Evolutionary conservation across 257 asterid genomes (phyloP).

Genomic region (Rhazya stricta): DNA sequence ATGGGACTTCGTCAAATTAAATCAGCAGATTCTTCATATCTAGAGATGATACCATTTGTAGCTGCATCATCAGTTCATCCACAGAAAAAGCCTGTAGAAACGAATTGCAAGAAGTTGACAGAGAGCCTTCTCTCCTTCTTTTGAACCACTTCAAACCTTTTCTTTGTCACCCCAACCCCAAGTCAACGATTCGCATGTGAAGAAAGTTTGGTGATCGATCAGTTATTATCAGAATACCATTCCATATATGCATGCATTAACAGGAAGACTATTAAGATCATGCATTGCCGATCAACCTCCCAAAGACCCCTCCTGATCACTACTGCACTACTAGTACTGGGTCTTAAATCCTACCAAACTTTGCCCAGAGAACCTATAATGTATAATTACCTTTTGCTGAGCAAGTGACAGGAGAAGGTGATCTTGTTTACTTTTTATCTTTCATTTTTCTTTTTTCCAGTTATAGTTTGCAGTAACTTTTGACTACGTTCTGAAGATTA

Average conservation of each 20-base stretch:
- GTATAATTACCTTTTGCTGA: background rate
- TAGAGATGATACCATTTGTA: background rate
- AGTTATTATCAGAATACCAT: background rate
- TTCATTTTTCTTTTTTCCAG: background rate
- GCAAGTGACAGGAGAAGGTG: constrained; percentile 8
- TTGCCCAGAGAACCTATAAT: no score
- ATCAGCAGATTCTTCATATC: background rate
- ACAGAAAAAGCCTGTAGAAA: constrained; percentile 15
- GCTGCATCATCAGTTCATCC: constrained; percentile 24
- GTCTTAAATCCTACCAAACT: no score
- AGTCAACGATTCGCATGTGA: constrained; percentile 10
- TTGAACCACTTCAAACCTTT: constrained; percentile 27
- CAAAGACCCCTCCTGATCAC: no score
- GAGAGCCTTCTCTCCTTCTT: constrained; percentile 10
- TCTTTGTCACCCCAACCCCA: constrained; percentile 17
- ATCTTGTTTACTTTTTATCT: background rate
- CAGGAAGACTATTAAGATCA: background rate
- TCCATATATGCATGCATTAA: no score
- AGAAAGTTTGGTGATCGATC: background rate
- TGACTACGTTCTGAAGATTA: background rate
- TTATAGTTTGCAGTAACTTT: constrained; percentile 2
- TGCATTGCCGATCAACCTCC: background rate
- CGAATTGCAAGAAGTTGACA: constrained; percentile 6
- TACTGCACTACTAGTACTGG: no score
- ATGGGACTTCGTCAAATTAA: constrained; percentile 25